Evolutionary conservation across 1,139 yeast species (phyloP), one percentile per base, ranked within the genome.

Genomic region (Diutina ranongensis): DNA sequence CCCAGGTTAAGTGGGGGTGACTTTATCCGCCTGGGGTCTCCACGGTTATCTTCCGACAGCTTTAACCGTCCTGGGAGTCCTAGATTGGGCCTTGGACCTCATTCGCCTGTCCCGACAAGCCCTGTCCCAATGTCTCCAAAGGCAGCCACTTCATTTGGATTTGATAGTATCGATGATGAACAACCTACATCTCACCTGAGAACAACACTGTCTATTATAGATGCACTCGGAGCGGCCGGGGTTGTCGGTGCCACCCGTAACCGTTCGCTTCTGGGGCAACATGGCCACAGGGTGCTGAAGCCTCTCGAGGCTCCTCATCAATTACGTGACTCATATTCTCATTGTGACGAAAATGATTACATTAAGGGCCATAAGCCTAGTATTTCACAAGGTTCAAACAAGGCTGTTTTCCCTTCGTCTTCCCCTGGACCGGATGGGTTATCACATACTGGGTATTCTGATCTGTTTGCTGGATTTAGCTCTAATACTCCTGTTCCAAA

Each of bases 61-160:
- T 31, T 31, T 15, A 5, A 16, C 4, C 18, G 20, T n/a, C 42
- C 42, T 10, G 31, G 25, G 9, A 25, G 33, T 13, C 42, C 42
- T n/a, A 31, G 32, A n/a, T 27, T 38, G 13, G 42, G 22, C 19
- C 22, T 38, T 7, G 42, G 42, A 3, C 42, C 42, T 15, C 42
- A 38, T n/a, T 25, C 33, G 12, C 42, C 42, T 4, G 42, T 38
- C 20, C 42, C 42, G 9, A 38, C 18, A 5, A 22, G 31, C 15
- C 42, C 42, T 16, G 42, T 38, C 12, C 42, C 42, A 8, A 38
- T 25, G 42, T 16, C 21, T 4, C 42, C 42, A 12, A 38, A 38
- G 28, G 40, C 40, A 3, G 16, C 28, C 12, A n/a, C 13, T 3
- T 13, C 22, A 28, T 35, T 35, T 35, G 40, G 40, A 13, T 35